A percentile compares a stretch with the other conserved stretches of the same genome.
These are phyloP conservation scores for Dryadomyces sulphureus DNA, from an alignment of 2,329 filamentous ascomycete genomes.

Conservation along the genomic window DNA sequence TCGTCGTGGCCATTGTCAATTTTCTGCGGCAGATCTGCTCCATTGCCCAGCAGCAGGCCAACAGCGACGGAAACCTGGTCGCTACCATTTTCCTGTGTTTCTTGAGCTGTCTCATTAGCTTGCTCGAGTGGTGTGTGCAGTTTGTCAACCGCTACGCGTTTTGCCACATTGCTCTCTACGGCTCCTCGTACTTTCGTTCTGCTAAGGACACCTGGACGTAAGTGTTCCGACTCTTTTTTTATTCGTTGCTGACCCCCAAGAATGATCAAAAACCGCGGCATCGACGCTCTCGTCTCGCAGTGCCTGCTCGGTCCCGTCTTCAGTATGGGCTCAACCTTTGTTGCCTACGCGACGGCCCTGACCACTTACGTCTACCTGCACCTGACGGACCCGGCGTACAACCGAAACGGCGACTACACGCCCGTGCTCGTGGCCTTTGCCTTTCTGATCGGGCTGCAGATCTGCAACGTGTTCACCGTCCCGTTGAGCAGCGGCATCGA, in stretches of 20 bases:
- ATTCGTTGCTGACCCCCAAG: conserved; percentile 11
- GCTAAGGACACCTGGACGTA: conserved; percentile 76
- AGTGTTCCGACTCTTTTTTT: conserved; percentile 8
- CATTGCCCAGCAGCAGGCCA: conserved; percentile 53
- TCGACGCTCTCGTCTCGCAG: conserved; percentile 82
- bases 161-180: conserved; percentile 84
- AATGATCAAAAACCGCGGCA: conserved; percentile 83
- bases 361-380: conserved; percentile 77
- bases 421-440: conserved; percentile 69
- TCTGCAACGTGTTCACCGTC: conserved; percentile 74
- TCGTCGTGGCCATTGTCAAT: conserved; percentile 79
- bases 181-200: conserved; percentile 71
- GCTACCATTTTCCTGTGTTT: conserved; percentile 55
- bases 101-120: conserved; percentile 57
- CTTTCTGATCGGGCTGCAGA: conserved; percentile 81
- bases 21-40: conserved; percentile 70
- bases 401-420: conserved; percentile 51
- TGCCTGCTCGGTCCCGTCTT: conserved; percentile 64
- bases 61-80: conserved; percentile 53
- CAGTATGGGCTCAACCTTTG: conserved; percentile 66
- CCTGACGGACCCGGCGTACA: conserved; percentile 71
- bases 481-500: conserved; percentile 81
- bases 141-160: conserved; percentile 91
- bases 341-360: conserved; percentile 69
- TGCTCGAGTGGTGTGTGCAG: conserved; percentile 74